Evolutionary conservation across 73 alveolate genomes (phyloP).

Genomic region (Tetrahymena borealis): DNA sequence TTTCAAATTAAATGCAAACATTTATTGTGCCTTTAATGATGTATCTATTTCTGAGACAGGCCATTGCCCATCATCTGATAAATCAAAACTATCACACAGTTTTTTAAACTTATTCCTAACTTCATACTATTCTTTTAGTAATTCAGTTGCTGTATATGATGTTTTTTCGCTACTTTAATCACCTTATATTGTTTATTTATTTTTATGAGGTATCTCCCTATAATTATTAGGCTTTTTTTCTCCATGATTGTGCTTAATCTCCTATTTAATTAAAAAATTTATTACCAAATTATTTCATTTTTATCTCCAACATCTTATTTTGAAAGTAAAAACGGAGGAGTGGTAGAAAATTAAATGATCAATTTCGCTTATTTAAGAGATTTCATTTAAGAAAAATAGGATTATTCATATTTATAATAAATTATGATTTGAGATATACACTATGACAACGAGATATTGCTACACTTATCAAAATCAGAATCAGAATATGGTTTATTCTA

Average conservation of each 20-base stretch:
- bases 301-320: too few relatives aligned
- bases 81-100: not conserved
- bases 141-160: not conserved
- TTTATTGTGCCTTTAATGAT: not conserved
- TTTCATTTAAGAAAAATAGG: too few relatives aligned
- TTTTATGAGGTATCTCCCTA: not conserved
- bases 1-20: not conserved
- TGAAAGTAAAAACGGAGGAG: too few relatives aligned
- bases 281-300: too few relatives aligned
- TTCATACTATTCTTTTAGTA: not conserved
- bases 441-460: not conserved
- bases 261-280: too few relatives aligned
- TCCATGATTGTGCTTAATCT: not conserved
- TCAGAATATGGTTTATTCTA: not conserved
- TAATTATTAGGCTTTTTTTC: not conserved
- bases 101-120: not conserved
- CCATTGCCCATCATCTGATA: not conserved
- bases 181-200: not conserved
- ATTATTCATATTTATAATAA: too few relatives aligned
- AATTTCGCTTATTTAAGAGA: too few relatives aligned
- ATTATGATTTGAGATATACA: too few relatives aligned
- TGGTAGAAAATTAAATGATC: too few relatives aligned
- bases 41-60: not conserved
- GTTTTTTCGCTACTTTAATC: not conserved
- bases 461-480: not conserved